phyloP scores from a whole-genome alignment of 1,139 yeast species.

The Hanseniaspora gamundiae region DNA sequence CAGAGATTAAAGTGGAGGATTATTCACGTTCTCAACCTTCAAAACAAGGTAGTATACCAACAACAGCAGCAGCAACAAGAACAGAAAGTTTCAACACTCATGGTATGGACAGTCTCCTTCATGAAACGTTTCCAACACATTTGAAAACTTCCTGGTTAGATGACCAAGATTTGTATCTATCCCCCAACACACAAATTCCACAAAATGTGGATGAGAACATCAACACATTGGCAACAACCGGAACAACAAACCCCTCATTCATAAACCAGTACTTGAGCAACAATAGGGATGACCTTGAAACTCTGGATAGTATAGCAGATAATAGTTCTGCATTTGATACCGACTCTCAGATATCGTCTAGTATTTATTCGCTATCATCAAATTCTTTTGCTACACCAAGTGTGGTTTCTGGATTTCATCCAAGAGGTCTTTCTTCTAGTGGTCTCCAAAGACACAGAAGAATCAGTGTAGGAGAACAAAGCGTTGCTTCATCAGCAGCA shows the following conservation, averaged over 20 bases:
- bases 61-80: too few relatives aligned
- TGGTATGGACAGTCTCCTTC: too few relatives aligned
- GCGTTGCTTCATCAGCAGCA: too few relatives aligned
- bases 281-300: background rate
- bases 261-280: background rate
- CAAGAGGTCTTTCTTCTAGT: background rate
- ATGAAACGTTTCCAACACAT: too few relatives aligned
- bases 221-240: background rate
- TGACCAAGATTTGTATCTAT: background rate
- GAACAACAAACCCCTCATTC: background rate
- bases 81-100: too few relatives aligned
- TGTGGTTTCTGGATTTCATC: background rate
- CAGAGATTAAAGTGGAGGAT: too few relatives aligned
- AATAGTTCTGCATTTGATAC: background rate
- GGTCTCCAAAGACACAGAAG: conserved; percentile 3
- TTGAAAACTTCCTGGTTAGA: background rate
- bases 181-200: background rate
- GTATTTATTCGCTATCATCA: background rate
- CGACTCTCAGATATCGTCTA: background rate
- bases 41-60: too few relatives aligned
- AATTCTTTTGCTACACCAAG: background rate
- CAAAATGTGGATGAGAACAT: background rate
- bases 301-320: background rate
- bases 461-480: conserved; percentile 2
- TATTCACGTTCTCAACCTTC: too few relatives aligned